Conservation (phyloP, 2,329 filamentous ascomycete species). For the Hymenoscyphus salicellus region DNA sequence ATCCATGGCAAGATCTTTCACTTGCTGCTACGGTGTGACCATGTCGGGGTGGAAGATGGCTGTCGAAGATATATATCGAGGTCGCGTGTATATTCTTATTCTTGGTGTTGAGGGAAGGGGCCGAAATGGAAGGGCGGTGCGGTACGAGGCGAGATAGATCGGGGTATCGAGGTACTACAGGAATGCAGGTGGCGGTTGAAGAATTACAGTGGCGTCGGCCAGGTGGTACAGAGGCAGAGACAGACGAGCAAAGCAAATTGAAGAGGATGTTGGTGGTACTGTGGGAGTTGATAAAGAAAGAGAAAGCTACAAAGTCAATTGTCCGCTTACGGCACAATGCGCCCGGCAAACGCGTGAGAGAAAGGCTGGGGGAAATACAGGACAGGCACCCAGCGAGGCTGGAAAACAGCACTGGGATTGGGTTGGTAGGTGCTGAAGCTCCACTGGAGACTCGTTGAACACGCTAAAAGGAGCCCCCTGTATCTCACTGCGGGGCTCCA, state of each 20-base stretch:
- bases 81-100: background rate
- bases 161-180: background rate
- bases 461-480: background rate
- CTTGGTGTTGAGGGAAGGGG: background rate
- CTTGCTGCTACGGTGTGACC: slow-evolving; percentile 23
- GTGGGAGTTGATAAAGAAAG: background rate
- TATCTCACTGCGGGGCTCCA: background rate
- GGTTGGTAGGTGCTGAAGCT: background rate
- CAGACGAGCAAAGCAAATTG: background rate
- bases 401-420: background rate
- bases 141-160: background rate
- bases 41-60: slow-evolving; percentile 15
- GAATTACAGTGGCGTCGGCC: background rate
- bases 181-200: background rate
- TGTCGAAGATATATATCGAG: background rate
- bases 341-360: background rate
- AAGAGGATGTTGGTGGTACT: background rate
- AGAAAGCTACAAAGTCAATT: background rate
- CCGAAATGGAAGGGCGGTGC: background rate
- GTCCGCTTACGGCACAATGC: background rate
- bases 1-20: slow-evolving; percentile 24
- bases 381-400: background rate
- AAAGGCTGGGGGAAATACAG: background rate
- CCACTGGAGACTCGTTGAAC: background rate
- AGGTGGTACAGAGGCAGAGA: background rate